A percentile compares a stretch with the other conserved stretches of the same genome.
These are phyloP conservation scores for Pythium rishiriense DNA, from an alignment of 352 stramenopile genomes.

Conservation along the genomic window DNA sequence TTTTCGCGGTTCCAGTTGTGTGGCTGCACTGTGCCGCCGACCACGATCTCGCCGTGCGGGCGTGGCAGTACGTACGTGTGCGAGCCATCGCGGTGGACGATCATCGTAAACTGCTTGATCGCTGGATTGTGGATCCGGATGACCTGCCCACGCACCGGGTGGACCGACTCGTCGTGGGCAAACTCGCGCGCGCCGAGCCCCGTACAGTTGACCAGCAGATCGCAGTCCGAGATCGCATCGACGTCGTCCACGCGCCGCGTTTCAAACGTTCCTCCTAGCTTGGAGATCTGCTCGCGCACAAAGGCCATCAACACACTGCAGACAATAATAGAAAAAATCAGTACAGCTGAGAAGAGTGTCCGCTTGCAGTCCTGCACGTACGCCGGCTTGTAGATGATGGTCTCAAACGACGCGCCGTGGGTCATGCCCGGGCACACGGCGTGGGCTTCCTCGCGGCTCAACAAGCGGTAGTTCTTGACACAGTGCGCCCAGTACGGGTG, in stretches of 20 bases:
- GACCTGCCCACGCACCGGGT: constrained; percentile 59
- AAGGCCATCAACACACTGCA: constrained; percentile 56
- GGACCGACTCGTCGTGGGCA: constrained; percentile 41
- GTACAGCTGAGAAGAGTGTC: neutral
- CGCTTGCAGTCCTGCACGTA: constrained; percentile 12
- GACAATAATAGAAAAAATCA: neutral
- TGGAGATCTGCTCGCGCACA: constrained; percentile 42
- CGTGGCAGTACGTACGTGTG: constrained; percentile 77
- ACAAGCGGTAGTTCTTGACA: constrained; percentile 53
- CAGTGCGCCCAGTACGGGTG: constrained; percentile 73
- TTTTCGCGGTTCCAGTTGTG: constrained; percentile 52
- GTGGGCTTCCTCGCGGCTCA: constrained; percentile 40
- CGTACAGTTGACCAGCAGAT: constrained; percentile 68
- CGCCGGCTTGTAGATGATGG: constrained; percentile 68
- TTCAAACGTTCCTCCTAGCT: constrained; percentile 54
- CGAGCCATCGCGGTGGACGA: constrained; percentile 39
- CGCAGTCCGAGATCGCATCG: constrained; percentile 36
- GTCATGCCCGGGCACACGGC: constrained; percentile 39
- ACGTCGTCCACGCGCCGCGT: constrained; percentile 35
- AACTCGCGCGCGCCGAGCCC: constrained; percentile 44
- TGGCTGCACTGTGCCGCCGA: constrained; percentile 64
- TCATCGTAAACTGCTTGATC: constrained; percentile 52
- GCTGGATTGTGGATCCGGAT: constrained; percentile 38
- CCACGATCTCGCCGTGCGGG: constrained; percentile 54
- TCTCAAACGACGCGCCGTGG: constrained; percentile 55